These are phyloP conservation scores for Rhinocladiella similis DNA, from an alignment of 2,329 filamentous ascomycete genomes.

Conservation along the genomic window DNA sequence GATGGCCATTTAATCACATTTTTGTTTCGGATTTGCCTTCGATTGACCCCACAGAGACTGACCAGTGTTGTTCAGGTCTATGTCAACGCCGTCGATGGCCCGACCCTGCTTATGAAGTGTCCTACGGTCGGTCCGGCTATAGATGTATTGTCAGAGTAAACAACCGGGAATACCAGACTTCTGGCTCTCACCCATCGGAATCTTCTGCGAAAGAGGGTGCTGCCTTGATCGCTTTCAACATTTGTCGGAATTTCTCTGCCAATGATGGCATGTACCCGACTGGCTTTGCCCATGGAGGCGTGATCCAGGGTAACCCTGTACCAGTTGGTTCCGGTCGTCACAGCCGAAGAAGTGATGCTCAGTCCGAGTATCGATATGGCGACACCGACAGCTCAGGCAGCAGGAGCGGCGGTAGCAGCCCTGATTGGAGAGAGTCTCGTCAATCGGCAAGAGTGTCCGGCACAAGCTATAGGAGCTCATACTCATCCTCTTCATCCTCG, in stretches of 20 bases:
- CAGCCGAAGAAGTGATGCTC: constrained; percentile 50
- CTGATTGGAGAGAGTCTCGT: constrained; percentile 25
- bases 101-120: constrained; percentile 81
- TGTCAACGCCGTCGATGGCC: constrained; percentile 93
- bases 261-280: constrained; percentile 83
- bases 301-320: constrained; percentile 63
- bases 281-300: constrained; percentile 54
- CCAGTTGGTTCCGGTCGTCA: constrained; percentile 62
- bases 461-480: constrained; percentile 17
- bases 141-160: constrained; percentile 92
- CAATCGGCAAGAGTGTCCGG: constrained; percentile 10
- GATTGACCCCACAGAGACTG: constrained; percentile 13
- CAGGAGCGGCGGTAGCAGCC: constrained; percentile 26
- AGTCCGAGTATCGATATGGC: constrained; percentile 42
- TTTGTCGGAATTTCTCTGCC: constrained; percentile 95
- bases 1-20: neutral
- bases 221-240: constrained; percentile 94
- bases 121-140: constrained; percentile 64
- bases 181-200: constrained; percentile 79
- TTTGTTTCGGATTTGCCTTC: constrained; percentile 2
- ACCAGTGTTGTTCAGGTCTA: constrained; percentile 62
- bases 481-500: constrained; percentile 8
- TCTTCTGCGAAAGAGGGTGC: constrained; percentile 85
- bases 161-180: constrained; percentile 93
- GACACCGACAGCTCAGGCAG: constrained; percentile 26